A percentile compares a stretch with the other conserved stretches of the same genome.
Evolutionary conservation across 2,329 filamentous ascomycete species (phyloP).

Genomic region (Fusarium sp.): DNA sequence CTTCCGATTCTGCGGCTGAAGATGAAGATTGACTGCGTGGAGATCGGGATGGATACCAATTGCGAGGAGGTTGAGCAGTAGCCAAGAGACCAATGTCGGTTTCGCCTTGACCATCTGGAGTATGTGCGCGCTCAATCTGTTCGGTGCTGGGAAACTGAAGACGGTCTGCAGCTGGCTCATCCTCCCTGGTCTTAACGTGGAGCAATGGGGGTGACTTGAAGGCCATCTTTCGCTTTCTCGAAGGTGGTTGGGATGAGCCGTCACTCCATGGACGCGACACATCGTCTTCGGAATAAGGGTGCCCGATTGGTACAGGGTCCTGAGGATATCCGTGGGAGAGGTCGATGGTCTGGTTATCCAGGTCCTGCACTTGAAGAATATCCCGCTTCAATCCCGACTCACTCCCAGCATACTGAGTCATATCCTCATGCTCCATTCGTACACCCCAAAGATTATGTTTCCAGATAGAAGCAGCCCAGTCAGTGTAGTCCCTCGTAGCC

Average conservation of each 20-base stretch:
- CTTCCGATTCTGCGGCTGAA: not conserved
- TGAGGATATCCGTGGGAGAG: not conserved
- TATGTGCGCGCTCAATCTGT: not conserved
- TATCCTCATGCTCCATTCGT: not conserved
- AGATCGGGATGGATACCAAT: not conserved
- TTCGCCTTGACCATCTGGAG: not conserved
- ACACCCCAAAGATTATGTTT: constrained; percentile 42
- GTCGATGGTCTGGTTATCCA: not conserved
- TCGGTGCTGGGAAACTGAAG: not conserved
- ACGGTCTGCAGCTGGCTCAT: too few relatives aligned
- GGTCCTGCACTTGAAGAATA: not conserved
- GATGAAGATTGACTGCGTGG: not conserved
- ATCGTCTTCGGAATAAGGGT: not conserved
- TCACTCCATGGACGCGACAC: not conserved
- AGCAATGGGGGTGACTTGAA: not conserved
- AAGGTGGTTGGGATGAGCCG: not conserved
- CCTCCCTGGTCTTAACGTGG: not conserved
- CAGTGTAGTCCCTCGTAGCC: not conserved
- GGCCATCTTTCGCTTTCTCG: not conserved
- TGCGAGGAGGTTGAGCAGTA: constrained; percentile 1
- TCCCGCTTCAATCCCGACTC: not conserved
- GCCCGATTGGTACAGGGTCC: not conserved
- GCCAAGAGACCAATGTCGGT: constrained; percentile 14
- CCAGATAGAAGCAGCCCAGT: constrained; percentile 36
- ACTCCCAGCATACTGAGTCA: not conserved